Conservation (phyloP, 805 yeast genomes). For the Wickerhamiella nectarea region DNA sequence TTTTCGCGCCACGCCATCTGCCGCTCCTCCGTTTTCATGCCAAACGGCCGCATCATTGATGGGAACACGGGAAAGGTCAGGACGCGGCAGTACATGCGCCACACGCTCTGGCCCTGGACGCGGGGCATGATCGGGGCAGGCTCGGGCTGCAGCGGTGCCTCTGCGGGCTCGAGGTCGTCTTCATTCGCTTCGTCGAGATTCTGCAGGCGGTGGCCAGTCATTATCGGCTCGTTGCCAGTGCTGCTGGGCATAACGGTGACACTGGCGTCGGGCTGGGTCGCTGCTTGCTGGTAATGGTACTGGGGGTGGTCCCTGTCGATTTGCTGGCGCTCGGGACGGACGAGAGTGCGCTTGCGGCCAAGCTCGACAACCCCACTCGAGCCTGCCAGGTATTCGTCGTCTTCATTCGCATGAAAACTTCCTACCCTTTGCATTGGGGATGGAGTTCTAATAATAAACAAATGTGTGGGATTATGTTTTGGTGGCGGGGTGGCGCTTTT, state of each 20-base stretch:
- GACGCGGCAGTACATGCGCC: conserved; percentile 69
- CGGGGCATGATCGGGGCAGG: conserved; percentile 16
- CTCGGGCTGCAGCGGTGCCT: background rate
- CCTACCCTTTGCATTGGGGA: conserved; percentile 6
- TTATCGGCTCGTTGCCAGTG: conserved; percentile 52
- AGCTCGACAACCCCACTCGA: conserved; percentile 11
- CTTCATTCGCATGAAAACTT: conserved; percentile 1
- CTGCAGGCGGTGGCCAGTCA: background rate
- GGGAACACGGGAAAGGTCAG: conserved; percentile 91
- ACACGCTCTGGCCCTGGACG: conserved; percentile 30
- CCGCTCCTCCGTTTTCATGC: conserved; percentile 63
- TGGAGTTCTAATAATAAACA: background rate
- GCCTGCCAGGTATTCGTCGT: conserved; percentile 7
- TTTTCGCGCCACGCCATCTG: conserved; percentile 98
- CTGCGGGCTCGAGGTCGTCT: conserved; percentile 7
- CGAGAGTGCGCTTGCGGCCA: conserved; percentile 49
- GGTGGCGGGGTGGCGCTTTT: background rate
- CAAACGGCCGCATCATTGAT: conserved; percentile 53
- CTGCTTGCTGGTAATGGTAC: conserved; percentile 62
- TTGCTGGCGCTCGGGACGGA: conserved; percentile 71
- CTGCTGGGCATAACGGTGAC: conserved; percentile 53
- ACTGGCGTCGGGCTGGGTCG: conserved; percentile 39
- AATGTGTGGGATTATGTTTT: background rate
- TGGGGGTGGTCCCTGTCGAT: conserved; percentile 56
- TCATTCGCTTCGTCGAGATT: conserved; percentile 11